Evolutionary conservation across 2,329 filamentous ascomycete genomes (phyloP).

Genomic region (Rhytidhysteron rufulum): DNA sequence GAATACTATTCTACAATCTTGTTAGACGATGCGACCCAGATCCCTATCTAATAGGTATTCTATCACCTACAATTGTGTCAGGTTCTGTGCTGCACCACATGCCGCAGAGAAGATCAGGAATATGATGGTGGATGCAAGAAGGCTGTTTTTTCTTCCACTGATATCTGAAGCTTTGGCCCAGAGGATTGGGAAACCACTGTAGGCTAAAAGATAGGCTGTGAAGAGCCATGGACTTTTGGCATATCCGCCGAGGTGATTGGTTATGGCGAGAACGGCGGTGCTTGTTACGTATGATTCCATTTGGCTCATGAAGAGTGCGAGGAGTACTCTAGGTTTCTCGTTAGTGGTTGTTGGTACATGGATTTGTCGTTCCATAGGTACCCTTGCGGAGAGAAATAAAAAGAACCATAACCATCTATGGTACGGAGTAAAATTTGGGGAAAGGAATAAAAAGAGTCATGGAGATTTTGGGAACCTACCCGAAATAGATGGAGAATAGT

Average conservation of each 20-base stretch:
- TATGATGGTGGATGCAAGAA: constrained; percentile 17
- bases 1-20: constrained; percentile 8
- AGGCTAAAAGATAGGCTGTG: constrained; percentile 29
- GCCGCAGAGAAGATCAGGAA: constrained; percentile 26
- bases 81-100: constrained; percentile 26
- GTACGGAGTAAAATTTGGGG: too few relatives aligned
- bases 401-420: too few relatives aligned
- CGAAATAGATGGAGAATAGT: too few relatives aligned
- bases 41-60: background rate
- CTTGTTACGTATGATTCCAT: constrained; percentile 32
- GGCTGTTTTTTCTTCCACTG: constrained; percentile 22
- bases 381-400: too few relatives aligned
- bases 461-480: too few relatives aligned
- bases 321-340: constrained; percentile 12
- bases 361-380: too few relatives aligned
- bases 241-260: constrained; percentile 25
- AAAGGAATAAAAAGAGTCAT: too few relatives aligned
- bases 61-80: constrained; percentile 18
- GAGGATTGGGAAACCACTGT: constrained; percentile 31
- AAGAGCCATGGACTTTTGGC: constrained; percentile 28
- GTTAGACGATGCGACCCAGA: background rate
- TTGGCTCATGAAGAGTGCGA: constrained; percentile 28
- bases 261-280: constrained; percentile 30
- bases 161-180: constrained; percentile 31
- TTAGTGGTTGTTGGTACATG: too few relatives aligned